Conservation (phyloP, 2,329 filamentous ascomycete species). For the Penicillium sp. region DNA sequence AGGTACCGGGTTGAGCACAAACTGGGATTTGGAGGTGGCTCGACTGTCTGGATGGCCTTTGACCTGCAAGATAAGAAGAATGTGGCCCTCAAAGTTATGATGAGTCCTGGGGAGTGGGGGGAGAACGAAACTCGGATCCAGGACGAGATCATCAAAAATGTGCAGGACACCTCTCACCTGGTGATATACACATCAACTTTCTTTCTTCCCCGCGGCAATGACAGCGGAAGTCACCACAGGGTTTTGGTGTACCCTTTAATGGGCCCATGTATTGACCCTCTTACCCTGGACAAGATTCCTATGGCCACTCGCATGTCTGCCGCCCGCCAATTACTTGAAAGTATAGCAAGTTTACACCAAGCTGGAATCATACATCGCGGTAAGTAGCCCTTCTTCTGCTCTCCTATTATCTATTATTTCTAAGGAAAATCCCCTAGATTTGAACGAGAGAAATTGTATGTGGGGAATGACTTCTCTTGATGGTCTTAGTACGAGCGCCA, state of each 20-base stretch:
- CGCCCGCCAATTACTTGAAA: conserved; percentile 27
- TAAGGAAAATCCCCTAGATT: conserved; percentile 20
- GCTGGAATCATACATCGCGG: conserved; percentile 30
- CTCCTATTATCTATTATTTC: background rate
- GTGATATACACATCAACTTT: conserved; percentile 23
- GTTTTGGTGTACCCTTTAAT: conserved; percentile 25
- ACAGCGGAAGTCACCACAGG: conserved; percentile 13
- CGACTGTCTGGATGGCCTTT: conserved; percentile 30
- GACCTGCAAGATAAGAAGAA: conserved; percentile 19
- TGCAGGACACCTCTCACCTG: conserved; percentile 19
- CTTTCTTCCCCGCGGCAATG: conserved; percentile 13
- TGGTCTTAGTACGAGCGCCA: conserved; percentile 22
- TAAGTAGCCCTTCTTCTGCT: conserved; percentile 11
- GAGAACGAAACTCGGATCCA: conserved; percentile 22
- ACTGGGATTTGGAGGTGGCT: conserved; percentile 23
- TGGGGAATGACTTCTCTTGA: conserved; percentile 27
- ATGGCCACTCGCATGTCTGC: conserved; percentile 29
- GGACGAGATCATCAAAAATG: conserved; percentile 19
- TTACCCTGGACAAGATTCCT: conserved; percentile 10
- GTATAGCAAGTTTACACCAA: conserved; percentile 25
- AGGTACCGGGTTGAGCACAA: conserved; percentile 28
- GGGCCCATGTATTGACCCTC: conserved; percentile 19
- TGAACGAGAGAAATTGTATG: conserved; percentile 31
- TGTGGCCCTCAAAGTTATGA: conserved; percentile 28
- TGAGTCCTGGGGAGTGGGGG: conserved; percentile 13